These are phyloP conservation scores for Chlorencoelia australis DNA, from an alignment of 2,329 filamentous ascomycete species.

Conservation along the genomic window DNA sequence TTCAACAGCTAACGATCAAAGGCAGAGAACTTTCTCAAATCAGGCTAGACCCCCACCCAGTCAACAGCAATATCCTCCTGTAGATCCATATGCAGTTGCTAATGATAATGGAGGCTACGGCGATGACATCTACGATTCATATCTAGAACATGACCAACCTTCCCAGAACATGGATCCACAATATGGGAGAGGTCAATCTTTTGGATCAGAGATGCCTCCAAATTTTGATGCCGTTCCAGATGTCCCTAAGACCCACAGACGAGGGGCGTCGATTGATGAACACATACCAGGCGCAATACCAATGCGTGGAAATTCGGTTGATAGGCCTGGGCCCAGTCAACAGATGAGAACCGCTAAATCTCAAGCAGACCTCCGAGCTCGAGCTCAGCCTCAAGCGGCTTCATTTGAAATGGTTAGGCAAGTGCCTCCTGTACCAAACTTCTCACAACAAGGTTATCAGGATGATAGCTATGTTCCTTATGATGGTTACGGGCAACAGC, in stretches of 20 bases:
- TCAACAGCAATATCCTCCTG: constrained; percentile 11
- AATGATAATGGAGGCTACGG: constrained; percentile 11
- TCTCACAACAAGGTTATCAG: constrained; percentile 18
- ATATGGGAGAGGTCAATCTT: constrained; percentile 15
- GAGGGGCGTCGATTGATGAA: constrained; percentile 22
- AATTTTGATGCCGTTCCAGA: constrained; percentile 17
- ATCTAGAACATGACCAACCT: constrained; percentile 35
- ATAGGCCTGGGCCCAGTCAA: constrained; percentile 28
- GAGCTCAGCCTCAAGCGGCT: constrained; percentile 48
- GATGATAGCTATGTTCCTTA: too few relatives aligned
- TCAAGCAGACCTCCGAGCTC: constrained; percentile 49
- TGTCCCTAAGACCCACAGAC: constrained; percentile 10
- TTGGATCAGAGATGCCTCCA: constrained; percentile 23
- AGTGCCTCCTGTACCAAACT: constrained; percentile 41
- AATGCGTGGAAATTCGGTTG: constrained; percentile 2
- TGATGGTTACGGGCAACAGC: too few relatives aligned
- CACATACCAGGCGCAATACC: constrained; percentile 15
- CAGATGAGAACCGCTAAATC: constrained; percentile 53
- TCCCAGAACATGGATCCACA: too few relatives aligned
- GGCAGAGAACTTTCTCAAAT: constrained; percentile 41
- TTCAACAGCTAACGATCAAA: constrained; percentile 43
- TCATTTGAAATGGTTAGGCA: constrained; percentile 66
- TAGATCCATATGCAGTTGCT: constrained; percentile 8
- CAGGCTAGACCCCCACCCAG: constrained; percentile 25
- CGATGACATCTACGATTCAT: constrained; percentile 44